Conservation (phyloP, 1,284 basidiomycete genomes). For the Sanguinoderma infundibulare region DNA sequence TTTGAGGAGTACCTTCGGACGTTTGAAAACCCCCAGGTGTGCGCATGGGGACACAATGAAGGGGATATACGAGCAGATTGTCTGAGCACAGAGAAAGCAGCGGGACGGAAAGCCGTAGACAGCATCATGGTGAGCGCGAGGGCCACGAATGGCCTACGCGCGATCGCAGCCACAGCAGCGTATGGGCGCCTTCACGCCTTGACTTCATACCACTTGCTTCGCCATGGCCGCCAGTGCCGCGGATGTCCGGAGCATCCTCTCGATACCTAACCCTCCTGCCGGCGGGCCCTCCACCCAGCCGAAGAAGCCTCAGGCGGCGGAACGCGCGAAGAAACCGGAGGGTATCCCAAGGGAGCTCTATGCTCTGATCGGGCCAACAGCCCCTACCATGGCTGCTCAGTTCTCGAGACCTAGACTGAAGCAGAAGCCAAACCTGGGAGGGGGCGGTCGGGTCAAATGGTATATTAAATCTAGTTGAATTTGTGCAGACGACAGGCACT, state of each 20-base stretch:
- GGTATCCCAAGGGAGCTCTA: slow-evolving; percentile 95
- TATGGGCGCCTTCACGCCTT: slow-evolving; percentile 14
- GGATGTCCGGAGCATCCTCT: slow-evolving; percentile 83
- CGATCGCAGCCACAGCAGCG: not conserved
- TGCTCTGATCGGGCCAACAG: slow-evolving; percentile 91
- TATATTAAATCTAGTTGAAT: slow-evolving; percentile 29
- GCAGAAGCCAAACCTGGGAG: slow-evolving; percentile 77
- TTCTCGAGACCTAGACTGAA: slow-evolving; percentile 85
- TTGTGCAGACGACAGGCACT: not conserved
- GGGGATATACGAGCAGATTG: slow-evolving; percentile 2
- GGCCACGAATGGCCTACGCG: not conserved
- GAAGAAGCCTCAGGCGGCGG: slow-evolving; percentile 38
- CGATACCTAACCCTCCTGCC: slow-evolving; percentile 48
- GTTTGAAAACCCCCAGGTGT: slow-evolving; percentile 13
- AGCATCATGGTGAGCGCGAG: slow-evolving; percentile 6
- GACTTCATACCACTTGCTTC: slow-evolving; percentile 14
- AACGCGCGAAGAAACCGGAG: slow-evolving; percentile 68
- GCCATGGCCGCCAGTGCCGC: slow-evolving; percentile 61
- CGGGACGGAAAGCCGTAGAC: slow-evolving; percentile 22
- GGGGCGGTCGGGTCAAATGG: slow-evolving; percentile 71
- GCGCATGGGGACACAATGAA: not conserved
- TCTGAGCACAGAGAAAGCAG: slow-evolving; percentile 16
- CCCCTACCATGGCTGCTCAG: slow-evolving; percentile 80
- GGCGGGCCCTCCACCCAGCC: slow-evolving; percentile 48
- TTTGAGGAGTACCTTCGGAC: slow-evolving; percentile 13